Conservation (phyloP, 345 rosid species). For the Raphanus raphanistrum region DNA sequence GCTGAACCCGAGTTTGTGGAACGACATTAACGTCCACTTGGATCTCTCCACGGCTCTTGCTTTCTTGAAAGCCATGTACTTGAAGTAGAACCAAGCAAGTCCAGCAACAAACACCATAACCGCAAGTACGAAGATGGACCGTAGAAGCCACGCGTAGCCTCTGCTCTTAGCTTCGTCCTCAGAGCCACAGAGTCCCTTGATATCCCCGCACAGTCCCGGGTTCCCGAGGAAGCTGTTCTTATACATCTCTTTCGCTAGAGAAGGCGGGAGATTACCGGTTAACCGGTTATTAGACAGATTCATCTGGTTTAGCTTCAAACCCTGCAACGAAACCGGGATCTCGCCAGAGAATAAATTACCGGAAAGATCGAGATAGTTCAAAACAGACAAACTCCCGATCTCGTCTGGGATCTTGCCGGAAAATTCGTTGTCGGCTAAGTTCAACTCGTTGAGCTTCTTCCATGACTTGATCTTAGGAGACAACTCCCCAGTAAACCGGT, state of each 20-base stretch:
- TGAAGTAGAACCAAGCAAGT: slow-evolving; percentile 75
- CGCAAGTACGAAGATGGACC: slow-evolving; percentile 69
- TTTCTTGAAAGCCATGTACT: slow-evolving; percentile 67
- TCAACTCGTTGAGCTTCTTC: slow-evolving; percentile 85
- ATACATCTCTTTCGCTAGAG: slow-evolving; percentile 61
- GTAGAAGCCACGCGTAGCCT: slow-evolving; percentile 73
- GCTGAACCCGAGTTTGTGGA: slow-evolving; percentile 88
- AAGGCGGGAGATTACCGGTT: slow-evolving; percentile 65
- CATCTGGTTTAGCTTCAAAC: slow-evolving; percentile 83
- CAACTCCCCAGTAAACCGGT: slow-evolving; percentile 66
- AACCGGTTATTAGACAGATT: slow-evolving; percentile 75
- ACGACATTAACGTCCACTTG: slow-evolving; percentile 95
- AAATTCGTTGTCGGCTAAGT: slow-evolving; percentile 61
- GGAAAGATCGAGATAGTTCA: slow-evolving; percentile 90
- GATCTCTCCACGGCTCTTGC: slow-evolving; percentile 69
- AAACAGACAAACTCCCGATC: slow-evolving; percentile 67
- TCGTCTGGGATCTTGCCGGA: slow-evolving; percentile 67
- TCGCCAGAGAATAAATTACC: slow-evolving; percentile 61
- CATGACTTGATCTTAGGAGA: slow-evolving; percentile 57
- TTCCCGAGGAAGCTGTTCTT: slow-evolving; percentile 75
- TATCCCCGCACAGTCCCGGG: slow-evolving; percentile 74
- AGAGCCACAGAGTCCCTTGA: slow-evolving; percentile 60
- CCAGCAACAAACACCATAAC: slow-evolving; percentile 67
- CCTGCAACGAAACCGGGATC: slow-evolving; percentile 71
- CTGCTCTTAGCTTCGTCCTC: slow-evolving; percentile 45